These are phyloP conservation scores for Ampelomyces quisqualis DNA, from an alignment of 2,329 filamentous ascomycete genomes.

Conservation along the genomic window DNA sequence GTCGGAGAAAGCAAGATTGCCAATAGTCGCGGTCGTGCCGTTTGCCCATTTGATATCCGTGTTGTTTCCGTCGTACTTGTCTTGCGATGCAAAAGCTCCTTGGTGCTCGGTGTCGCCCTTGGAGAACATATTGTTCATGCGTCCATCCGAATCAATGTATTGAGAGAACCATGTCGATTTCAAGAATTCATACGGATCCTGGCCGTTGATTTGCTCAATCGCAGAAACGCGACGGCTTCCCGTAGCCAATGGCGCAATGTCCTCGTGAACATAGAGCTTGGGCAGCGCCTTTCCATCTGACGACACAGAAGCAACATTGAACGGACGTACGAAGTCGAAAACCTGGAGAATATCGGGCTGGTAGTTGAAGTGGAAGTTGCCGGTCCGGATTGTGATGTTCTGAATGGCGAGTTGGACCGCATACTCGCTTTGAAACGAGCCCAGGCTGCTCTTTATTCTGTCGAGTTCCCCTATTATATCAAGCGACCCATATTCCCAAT, in stretches of 20 bases:
- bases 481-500: conserved; percentile 36
- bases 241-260: conserved; percentile 16
- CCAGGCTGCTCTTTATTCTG: conserved; percentile 32
- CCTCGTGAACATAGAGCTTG: conserved; percentile 33
- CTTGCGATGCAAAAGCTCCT: conserved; percentile 20
- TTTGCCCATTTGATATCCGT: conserved; percentile 39
- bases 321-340: conserved; percentile 18
- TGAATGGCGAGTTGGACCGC: conserved; percentile 40
- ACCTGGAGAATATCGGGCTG: conserved; percentile 30
- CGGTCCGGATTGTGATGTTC: conserved; percentile 24
- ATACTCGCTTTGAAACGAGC: conserved; percentile 38
- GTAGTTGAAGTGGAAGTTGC: conserved; percentile 34
- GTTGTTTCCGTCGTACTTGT: conserved; percentile 22
- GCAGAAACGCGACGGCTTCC: conserved; percentile 25
- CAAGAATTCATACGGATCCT: conserved; percentile 27
- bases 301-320: conserved; percentile 32
- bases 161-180: conserved; percentile 19
- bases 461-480: conserved; percentile 41
- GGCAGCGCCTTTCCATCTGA: conserved; percentile 36
- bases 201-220: conserved; percentile 28
- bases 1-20: conserved; percentile 21
- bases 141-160: conserved; percentile 26
- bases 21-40: conserved; percentile 18
- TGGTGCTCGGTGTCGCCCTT: conserved; percentile 24
- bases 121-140: conserved; percentile 23